Evolutionary conservation across 805 yeast genomes (phyloP), one percentile per base, ranked within the genome.

Genomic region (Kuraishia ogatae): DNA sequence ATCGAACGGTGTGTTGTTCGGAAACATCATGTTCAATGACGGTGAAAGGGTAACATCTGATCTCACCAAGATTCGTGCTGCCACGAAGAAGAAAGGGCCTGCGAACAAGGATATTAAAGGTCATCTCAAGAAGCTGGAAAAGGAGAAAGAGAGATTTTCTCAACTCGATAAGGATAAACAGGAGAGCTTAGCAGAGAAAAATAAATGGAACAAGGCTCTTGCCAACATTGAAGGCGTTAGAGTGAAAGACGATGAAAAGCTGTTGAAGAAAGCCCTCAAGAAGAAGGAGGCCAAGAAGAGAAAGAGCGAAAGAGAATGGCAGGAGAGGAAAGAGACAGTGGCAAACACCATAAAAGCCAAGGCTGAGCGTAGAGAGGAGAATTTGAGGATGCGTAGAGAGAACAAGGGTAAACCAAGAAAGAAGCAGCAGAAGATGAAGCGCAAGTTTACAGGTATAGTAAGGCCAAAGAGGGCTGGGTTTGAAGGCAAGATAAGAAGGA

Each of bases 271-370:
- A 69, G 89, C 97, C 1, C 70, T 93, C 58, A 91, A 87, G 73
- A 80, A 87, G 62, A 89, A 90, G 66, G 93, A 89, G 62, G 83
- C 87, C 58, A 79, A 80, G 65, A 94, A 94, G 76, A 80, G 88
- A 65, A 89, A 85, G 74, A 86, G 96, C 56, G 96, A 90, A 64
- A 74, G 82, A 53, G 96, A 93, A 70, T 94, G 99, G 99, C 80
- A 74, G 60, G 97, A 93, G 53, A 82, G 99, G 61, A 85, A 88
- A 67, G 87, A 85, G 62, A 79, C 79, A 43, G 97, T 94, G 15
- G 81, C 82, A 56, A 88, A 85, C 61, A 84, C 85, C 46, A 84
- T 87, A 53, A 78, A 83, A 51, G 88, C 85, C 19, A 86, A 87
- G 64, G 83, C 81, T 59, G 89, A 90, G 74, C 87, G 94, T 77